Evolutionary conservation across 257 asterid genomes (phyloP), one percentile per base, ranked within the genome.

Genomic region (Eucommia ulmoides): DNA sequence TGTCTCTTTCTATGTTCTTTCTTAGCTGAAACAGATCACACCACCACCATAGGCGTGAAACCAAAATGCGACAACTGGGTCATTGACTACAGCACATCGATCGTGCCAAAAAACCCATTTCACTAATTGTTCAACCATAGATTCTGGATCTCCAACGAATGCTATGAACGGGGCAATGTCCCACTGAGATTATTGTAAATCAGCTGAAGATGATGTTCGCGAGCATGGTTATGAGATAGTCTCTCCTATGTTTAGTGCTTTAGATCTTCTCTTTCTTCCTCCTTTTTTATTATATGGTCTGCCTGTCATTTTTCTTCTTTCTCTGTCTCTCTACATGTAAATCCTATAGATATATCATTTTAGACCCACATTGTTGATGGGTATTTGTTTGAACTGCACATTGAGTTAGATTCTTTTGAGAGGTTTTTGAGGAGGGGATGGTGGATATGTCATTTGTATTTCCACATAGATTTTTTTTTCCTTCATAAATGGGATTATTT

Each of bases 81-180:
- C 96, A 85, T 85, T n/a, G 70, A 58, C 1, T 85, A 60, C 12
- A 89, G 46, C 52, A 80, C 88, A 54, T 73, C 77, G 29, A 85
- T 70, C 0, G 41, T 56, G 20, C 98, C 98, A 1, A 93, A 72
- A 15, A 89, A 60, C 18, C 88, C 88, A 1, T 14, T 49, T 1
- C 0, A 0, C 73, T 89, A 96, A 58, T 89, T 77, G 48, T 85
- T 82, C 61, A 89, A 70, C 97, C 97, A 85, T 1, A 89, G 69
- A 22, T 69, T 73, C 18, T 55, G 83, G 55, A 89, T 75, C 66
- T 53, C 93, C 15, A 94, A 78, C 41, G 76, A 68, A 53, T 88
- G 67, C 35, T 84, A 62, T 18, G 85, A 80, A 19, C 33, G 47
- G 20, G 97, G 97, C 44, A 89, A 54, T 20, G 76, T 41, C 41